Evolutionary conservation across 2,329 filamentous ascomycete genomes (phyloP), one percentile per base, ranked within the genome.

Genomic region (Trichoderma arundinaceum): DNA sequence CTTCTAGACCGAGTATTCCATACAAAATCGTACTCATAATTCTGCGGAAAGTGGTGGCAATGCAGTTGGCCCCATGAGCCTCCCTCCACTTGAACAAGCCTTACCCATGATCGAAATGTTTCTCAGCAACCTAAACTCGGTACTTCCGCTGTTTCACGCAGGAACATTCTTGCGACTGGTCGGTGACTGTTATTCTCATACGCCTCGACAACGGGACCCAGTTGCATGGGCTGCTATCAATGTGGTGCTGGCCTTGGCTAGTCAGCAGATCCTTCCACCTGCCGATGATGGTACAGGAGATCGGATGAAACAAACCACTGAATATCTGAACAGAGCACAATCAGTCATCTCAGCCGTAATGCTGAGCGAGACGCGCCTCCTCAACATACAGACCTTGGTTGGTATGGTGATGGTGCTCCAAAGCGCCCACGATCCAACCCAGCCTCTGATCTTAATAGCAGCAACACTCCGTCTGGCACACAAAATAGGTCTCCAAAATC

Each of bases 321-420:
- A 46, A 22, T 46, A 46, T 22, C 43, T 46, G 4, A 46, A 46
- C 43, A 17, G 43, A 9, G 43, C 43, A 12, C 43, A 46, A 22
- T 46, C 43, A 46, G 43, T 46, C 43, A 46, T 46, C n/a, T 46
- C 43, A 46, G 43, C 15, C 19, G 43, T 46, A 46, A 46, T 46
- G 43, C 43, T 46, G 17, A 19, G 12, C 8, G 43, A 46, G 7
- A 46, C 43, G 10, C 15, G 43, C 4, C 43, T 46, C 17, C 17
- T 46, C 7, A 46, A 46, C 15, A 22, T 46, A 46, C 43, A 46
- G 43, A 46, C 43, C 8, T 8, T 46, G 43, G 43, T 46, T 17
- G 43, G 43, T 7, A 46, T 46, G 43, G 43, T 46, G 17, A 46
- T 46, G 43, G 43, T 46, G 10, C 43, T 46, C 7, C 17, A 46